Conservation (phyloP, 83 land plant species). For the Thuja plicata region DNA sequence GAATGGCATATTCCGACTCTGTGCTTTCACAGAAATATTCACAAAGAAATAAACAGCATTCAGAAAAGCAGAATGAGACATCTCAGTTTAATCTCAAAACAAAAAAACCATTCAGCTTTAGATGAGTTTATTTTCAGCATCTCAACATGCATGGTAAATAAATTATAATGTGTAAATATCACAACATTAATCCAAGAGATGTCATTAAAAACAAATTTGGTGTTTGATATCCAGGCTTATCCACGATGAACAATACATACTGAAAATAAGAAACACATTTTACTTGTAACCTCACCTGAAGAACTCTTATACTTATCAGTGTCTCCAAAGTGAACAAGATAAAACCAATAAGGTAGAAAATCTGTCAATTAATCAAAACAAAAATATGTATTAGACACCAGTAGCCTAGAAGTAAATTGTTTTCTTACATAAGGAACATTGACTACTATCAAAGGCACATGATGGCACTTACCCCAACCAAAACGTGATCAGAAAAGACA, state of each 20-base stretch:
- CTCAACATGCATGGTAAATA: background rate
- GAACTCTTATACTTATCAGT: slow-evolving; percentile 78
- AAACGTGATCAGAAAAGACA: slow-evolving; percentile 38
- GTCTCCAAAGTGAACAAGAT: slow-evolving; percentile 71
- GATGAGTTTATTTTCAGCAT: background rate
- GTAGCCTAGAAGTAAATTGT: background rate
- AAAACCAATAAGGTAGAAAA: slow-evolving; percentile 85
- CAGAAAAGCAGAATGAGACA: background rate
- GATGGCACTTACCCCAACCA: slow-evolving; percentile 70
- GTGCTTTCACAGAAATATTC: background rate
- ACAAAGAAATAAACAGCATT: background rate
- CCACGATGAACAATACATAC: background rate
- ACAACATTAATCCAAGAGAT: background rate
- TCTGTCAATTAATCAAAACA: slow-evolving; percentile 35
- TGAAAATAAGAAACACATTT: background rate
- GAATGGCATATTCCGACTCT: background rate
- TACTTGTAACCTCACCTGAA: slow-evolving; percentile 50
- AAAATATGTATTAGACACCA: background rate
- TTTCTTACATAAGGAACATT: background rate
- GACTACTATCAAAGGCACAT: background rate
- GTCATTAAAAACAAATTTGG: background rate
- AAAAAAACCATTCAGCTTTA: background rate
- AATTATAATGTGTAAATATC: background rate
- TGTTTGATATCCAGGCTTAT: background rate
- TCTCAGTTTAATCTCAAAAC: background rate